Evolutionary conservation across 305 asterid genomes (phyloP).

Genomic region (Nicotiana rustica): DNA sequence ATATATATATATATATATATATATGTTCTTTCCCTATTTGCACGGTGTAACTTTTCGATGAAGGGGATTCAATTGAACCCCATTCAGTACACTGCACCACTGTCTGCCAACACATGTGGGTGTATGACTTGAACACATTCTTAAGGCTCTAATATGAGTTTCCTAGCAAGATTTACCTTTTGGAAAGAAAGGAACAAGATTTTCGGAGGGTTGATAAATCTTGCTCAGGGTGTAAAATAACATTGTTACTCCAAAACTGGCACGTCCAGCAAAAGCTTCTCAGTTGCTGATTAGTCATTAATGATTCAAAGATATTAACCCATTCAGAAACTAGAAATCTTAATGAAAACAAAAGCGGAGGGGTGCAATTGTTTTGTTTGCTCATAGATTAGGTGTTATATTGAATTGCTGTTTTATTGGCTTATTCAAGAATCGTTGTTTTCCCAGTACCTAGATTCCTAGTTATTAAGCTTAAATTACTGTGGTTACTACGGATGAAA

Average conservation of each 20-base stretch:
- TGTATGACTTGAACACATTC: background rate
- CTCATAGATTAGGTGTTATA: background rate
- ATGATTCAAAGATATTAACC: background rate
- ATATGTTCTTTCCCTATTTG: background rate
- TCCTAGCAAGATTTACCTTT: slow-evolving; percentile 14
- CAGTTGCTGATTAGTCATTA: background rate
- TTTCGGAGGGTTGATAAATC: background rate
- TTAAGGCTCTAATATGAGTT: background rate
- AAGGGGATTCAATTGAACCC: background rate
- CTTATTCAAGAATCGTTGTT: background rate
- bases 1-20: no score
- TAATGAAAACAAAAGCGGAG: slow-evolving; percentile 12
- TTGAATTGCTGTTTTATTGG: background rate
- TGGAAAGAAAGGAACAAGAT: background rate
- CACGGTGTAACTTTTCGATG: background rate
- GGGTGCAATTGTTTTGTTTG: slow-evolving; percentile 18
- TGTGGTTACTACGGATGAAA: background rate
- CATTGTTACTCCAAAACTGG: background rate
- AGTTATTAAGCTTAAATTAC: slow-evolving; percentile 19
- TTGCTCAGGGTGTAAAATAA: background rate
- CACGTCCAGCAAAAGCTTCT: background rate
- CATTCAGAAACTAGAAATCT: background rate
- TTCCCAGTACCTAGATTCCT: background rate
- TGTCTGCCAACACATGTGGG: background rate
- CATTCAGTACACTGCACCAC: background rate